Base-by-base conservation (phyloP, 345 rosid genomes). In the Triadica sebifera region DNA sequence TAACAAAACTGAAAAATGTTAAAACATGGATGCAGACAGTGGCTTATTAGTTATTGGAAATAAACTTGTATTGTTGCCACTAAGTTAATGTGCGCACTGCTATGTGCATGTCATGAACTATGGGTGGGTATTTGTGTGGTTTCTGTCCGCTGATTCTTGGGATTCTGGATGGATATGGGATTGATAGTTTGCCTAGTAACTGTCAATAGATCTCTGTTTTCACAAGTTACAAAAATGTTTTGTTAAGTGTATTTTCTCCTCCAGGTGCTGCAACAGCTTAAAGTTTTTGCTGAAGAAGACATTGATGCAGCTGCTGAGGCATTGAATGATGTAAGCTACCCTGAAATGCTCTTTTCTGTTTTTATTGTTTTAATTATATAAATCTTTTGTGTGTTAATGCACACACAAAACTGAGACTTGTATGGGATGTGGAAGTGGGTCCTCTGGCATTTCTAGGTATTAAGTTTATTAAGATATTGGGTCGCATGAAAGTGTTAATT, bases 281-380 rank as follows among this genome's bases (percentile, higher is more conserved):
- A 91, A 67, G 92, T 95, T 53, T 93, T 95, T 71, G 86, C 97
- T 41, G 82, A 84, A 70, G 88, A 86, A 55, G 96, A 95, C 69
- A 64, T 90, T 15, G 82, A 69, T 57, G 71, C 89, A 47, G 97
- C 99, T 70, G 87, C 98, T 9, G 93, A 90, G 62, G 97, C 97
- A 65, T 82, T 96, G 17, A 79, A 90, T 82, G 98, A 93, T 77
- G 99, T 96, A 85, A 85, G 91, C 66, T 49, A 51, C 46, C 9
- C 39, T 43, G 46, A 51, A 29, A 45, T 55, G 41, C 52, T 19
- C 39, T n/a, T 45, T 22, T 13, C 15, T 56, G 7, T 9, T 57
- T 58, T 43, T 1, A 3, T 70, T 16, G 8, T 24, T 45, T 15
- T 64, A 34, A 17, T 0, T 37, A 0, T 7, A 5, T 15, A 4